Evolutionary conservation across 2,329 filamentous ascomycete genomes (phyloP), one percentile per base, ranked within the genome.

Genomic region (Podosphaera xanthii): DNA sequence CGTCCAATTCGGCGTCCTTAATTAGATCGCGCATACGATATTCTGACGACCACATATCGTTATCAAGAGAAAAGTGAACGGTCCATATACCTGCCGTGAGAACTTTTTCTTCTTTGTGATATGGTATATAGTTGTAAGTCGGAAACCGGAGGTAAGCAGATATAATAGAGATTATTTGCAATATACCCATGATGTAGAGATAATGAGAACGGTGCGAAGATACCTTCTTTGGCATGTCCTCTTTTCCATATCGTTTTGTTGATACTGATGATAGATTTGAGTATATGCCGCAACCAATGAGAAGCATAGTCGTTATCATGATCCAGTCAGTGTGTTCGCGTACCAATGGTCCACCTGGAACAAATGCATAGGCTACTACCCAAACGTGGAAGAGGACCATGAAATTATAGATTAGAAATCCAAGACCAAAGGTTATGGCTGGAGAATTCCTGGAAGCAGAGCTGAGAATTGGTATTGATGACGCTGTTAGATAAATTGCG

Each of bases 31-130:
- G 85, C 82, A 95, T 94, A 63, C 92, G 89, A 66, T 86, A 82
- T 71, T 98, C 92, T 0, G 91, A 95, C 8, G 87, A 91, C 88
- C 89, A 97, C 90, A 97, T 96, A 70, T 96, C 86, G 66, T 98
- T 97, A 73, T 98, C 92, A 30, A 98, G 81, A 12, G 87, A 90
- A 71, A 98, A 98, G 73, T 98, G 92, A 59, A 97, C 90, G 0
- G 92, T 98, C 92, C 92, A 98, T 70, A 98, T 97, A 65, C 92
- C 92, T 0, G 89, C 88, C 0, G 94, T 97, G 61, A 96, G 78
- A 58, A 94, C 74, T 65, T 92, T 92, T 63, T 90, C 85, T 58
- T 95, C 82, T 44, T 81, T 79, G 69, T 98, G 91, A 71, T 97
- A 90, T 0, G 92, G 87, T 59, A 80, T 81, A 74, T 96, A 94